A percentile compares a stretch with the other conserved stretches of the same genome.
Evolutionary conservation across 2,329 filamentous ascomycete species (phyloP).

Genomic region (Aspergillus floridensis): DNA sequence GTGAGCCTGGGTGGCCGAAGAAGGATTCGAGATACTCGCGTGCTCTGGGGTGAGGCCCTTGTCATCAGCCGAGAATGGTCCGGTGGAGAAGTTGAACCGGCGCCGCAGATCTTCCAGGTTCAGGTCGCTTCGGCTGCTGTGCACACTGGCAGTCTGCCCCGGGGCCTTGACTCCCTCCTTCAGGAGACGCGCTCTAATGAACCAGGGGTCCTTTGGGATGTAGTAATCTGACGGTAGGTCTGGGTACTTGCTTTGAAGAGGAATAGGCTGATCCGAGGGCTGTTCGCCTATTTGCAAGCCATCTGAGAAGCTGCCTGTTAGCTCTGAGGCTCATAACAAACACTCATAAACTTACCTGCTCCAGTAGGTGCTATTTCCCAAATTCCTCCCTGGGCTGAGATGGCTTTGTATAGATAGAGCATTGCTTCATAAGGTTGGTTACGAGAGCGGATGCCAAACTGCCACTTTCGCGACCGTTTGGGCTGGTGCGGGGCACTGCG

Average conservation of each 20-base stretch:
- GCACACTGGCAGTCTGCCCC: constrained; percentile 38
- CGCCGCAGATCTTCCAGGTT: constrained; percentile 43
- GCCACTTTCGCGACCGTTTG: constrained; percentile 81
- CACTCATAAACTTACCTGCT: constrained; percentile 30
- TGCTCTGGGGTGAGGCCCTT: constrained; percentile 33
- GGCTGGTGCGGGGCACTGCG: constrained; percentile 45
- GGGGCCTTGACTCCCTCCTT: constrained; percentile 71
- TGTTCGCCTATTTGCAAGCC: constrained; percentile 37
- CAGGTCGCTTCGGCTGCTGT: constrained; percentile 42
- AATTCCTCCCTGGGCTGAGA: constrained; percentile 81
- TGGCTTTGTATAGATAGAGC: constrained; percentile 88
- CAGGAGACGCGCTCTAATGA: constrained; percentile 84
- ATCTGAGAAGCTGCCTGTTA: constrained; percentile 17
- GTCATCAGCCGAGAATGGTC: constrained; percentile 34
- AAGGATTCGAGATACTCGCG: constrained; percentile 32
- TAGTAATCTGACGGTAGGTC: constrained; percentile 62
- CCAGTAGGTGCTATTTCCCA: constrained; percentile 65
- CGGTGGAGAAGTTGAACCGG: constrained; percentile 37
- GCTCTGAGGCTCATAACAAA: neutral
- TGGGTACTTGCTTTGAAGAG: constrained; percentile 45
- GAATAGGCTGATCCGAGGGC: constrained; percentile 36
- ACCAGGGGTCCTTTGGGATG: constrained; percentile 92
- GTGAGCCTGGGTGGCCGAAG: constrained; percentile 35
- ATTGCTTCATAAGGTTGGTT: constrained; percentile 94
- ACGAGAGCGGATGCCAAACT: constrained; percentile 92